Evolutionary conservation across 2,329 filamentous ascomycete genomes (phyloP).

Genomic region (Apiospora aurea): DNA sequence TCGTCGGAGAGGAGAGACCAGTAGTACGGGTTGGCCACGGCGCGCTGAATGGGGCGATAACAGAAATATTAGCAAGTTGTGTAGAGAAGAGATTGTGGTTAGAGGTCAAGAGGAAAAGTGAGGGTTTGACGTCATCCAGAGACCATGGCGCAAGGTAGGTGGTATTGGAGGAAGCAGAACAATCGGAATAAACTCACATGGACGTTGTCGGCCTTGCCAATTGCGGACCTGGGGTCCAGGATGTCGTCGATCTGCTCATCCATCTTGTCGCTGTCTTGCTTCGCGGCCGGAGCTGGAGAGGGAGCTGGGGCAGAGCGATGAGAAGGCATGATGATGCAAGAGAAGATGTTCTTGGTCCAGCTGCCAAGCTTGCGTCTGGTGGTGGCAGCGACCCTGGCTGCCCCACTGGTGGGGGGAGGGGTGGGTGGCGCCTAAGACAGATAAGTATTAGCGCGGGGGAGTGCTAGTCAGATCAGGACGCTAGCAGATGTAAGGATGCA

Average conservation of each 20-base stretch:
- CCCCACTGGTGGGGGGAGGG: not conserved
- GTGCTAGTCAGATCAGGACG: not conserved
- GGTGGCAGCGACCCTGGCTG: constrained; percentile 5
- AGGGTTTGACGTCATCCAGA: not conserved
- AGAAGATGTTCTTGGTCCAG: not conserved
- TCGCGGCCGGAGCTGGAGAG: not conserved
- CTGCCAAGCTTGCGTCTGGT: not conserved
- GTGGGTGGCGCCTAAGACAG: not conserved
- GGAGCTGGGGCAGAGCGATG: not conserved
- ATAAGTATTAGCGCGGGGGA: not conserved
- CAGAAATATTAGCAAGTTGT: not conserved
- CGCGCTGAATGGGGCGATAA: not conserved
- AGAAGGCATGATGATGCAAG: constrained; percentile 7
- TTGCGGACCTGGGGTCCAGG: constrained; percentile 4
- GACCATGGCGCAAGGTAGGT: not conserved
- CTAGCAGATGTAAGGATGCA: not conserved
- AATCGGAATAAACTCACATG: not conserved
- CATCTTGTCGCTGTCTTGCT: not conserved
- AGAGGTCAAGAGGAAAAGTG: not conserved
- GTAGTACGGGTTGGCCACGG: constrained; percentile 27
- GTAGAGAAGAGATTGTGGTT: not conserved
- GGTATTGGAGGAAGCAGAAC: not conserved
- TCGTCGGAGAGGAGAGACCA: constrained; percentile 46
- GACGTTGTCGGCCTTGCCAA: not conserved
- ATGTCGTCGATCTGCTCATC: not conserved